Evolutionary conservation across 768 basidiomycete genomes (phyloP).

Genomic region (Pisolithus albus): DNA sequence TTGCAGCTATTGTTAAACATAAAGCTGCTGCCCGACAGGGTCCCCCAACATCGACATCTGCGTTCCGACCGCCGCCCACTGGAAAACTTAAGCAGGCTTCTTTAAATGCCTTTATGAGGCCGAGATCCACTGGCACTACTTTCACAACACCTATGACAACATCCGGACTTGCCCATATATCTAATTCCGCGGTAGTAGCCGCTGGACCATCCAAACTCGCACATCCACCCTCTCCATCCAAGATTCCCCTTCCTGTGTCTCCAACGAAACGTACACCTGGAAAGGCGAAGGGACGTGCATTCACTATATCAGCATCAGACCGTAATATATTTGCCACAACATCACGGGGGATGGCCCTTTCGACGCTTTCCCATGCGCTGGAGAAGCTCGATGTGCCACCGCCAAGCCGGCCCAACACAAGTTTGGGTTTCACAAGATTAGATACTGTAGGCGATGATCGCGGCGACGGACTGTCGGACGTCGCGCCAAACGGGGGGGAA

Average conservation of each 20-base stretch:
- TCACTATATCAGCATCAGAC: slow-evolving; percentile 1
- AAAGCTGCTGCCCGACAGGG: neutral
- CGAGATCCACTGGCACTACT: neutral
- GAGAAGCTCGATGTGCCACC: slow-evolving; percentile 65
- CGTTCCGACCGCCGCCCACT: slow-evolving; percentile 7
- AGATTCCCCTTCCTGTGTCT: slow-evolving; percentile 21
- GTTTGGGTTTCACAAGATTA: slow-evolving; percentile 52
- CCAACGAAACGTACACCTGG: slow-evolving; percentile 10
- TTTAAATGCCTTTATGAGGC: slow-evolving; percentile 16
- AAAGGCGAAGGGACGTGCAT: slow-evolving; percentile 2
- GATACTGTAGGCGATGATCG: slow-evolving; percentile 20
- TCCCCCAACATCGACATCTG: slow-evolving; percentile 6
- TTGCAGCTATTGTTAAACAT: neutral
- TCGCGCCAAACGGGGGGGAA: neutral
- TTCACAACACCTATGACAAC: no score
- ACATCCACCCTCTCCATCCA: slow-evolving; percentile 20
- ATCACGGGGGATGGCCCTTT: slow-evolving; percentile 38
- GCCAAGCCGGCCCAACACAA: slow-evolving; percentile 61
- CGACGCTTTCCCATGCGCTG: slow-evolving; percentile 58
- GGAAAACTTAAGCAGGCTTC: slow-evolving; percentile 22
- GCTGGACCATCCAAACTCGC: slow-evolving; percentile 6
- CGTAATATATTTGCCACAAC: slow-evolving; percentile 1
- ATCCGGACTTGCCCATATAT: neutral
- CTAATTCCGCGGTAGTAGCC: slow-evolving; percentile 1
- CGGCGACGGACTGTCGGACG: slow-evolving; percentile 2